Evolutionary conservation across 441 rosid genomes (phyloP).

Genomic region (Aleurites moluccanus): DNA sequence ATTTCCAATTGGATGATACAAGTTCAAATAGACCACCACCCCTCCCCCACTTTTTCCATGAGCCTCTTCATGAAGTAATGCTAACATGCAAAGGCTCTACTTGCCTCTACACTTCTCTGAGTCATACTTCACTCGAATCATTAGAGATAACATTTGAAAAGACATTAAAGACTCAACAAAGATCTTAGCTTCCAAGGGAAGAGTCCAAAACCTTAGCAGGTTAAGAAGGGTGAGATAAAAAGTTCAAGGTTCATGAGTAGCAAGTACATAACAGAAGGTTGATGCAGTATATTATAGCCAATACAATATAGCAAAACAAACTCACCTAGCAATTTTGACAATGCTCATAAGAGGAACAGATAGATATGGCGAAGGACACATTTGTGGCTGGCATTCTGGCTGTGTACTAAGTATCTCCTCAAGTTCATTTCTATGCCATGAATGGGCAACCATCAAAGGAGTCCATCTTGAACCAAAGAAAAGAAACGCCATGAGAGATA

Average conservation of each 20-base stretch:
- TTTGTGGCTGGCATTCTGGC: constrained; percentile 39
- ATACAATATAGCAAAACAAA: constrained; percentile 13
- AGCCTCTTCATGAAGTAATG: not conserved
- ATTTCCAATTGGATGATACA: not conserved
- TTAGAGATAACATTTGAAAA: not conserved
- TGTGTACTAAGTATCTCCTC: constrained; percentile 63
- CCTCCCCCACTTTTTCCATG: not conserved
- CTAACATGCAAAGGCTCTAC: not conserved
- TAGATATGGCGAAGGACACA: constrained; percentile 67
- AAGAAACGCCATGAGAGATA: constrained; percentile 18
- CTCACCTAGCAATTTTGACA: constrained; percentile 83
- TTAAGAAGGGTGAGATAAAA: not conserved
- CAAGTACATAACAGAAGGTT: not conserved
- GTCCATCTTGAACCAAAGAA: constrained; percentile 59
- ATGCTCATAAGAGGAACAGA: constrained; percentile 95
- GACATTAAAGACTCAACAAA: not conserved
- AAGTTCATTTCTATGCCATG: constrained; percentile 84
- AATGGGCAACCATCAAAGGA: constrained; percentile 87
- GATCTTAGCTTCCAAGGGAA: not conserved
- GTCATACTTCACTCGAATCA: not conserved
- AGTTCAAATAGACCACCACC: not conserved
- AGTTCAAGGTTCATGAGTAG: not conserved
- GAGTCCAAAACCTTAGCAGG: not conserved
- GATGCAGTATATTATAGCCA: not conserved
- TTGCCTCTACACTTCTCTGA: not conserved